Conservation (phyloP, 192 early-diverging fungal species). For the Coemansia sp. region DNA sequence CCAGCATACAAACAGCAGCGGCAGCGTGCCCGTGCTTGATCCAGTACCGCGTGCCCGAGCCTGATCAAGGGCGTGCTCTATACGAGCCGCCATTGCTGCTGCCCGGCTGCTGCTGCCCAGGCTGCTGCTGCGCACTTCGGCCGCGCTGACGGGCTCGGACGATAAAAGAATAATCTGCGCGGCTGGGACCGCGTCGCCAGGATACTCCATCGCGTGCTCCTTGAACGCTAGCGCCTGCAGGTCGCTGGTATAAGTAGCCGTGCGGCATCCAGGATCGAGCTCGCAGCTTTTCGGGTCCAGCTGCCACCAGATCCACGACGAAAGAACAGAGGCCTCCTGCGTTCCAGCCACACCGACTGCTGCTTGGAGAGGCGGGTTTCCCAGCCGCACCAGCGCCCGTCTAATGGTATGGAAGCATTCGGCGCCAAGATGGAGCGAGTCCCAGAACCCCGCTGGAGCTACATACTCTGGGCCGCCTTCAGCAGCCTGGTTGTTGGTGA, state of each 20-base stretch:
- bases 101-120: neutral
- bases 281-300: constrained; percentile 20
- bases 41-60: neutral
- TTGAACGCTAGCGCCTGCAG: constrained; percentile 7
- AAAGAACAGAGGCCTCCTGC: constrained; percentile 12
- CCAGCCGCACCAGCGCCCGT: constrained; percentile 11
- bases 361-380: constrained; percentile 8
- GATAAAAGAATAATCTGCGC: constrained; percentile 21
- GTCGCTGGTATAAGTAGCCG: constrained; percentile 2
- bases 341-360: constrained; percentile 9
- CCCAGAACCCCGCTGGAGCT: constrained; percentile 32
- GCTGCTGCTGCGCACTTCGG: constrained; percentile 10
- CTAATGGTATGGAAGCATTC: constrained; percentile 18
- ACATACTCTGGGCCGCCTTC: neutral
- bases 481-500: neutral
- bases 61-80: constrained; percentile 4
- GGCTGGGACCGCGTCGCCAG: neutral
- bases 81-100: neutral
- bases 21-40: neutral
- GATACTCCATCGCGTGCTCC: neutral
- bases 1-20: constrained; percentile 37
- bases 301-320: constrained; percentile 48
- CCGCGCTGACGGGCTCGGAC: constrained; percentile 8
- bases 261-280: neutral
- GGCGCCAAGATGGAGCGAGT: constrained; percentile 34